phyloP scores from a whole-genome alignment of 2,329 filamentous ascomycete species.

The Penicillium hordei region DNA sequence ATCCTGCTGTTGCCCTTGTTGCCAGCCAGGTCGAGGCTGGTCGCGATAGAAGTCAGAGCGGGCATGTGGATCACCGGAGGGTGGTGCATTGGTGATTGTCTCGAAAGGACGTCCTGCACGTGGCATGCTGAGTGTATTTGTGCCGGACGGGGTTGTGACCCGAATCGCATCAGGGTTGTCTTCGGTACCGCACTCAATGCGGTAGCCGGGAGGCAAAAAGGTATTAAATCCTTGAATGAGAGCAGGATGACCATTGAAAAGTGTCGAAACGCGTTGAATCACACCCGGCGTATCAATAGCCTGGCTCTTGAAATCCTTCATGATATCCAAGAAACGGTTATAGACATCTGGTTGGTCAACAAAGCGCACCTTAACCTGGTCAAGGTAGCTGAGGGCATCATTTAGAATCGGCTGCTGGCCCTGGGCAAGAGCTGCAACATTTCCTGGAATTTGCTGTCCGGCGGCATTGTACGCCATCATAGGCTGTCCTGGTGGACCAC shows the following conservation, averaged over 20 bases:
- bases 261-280: constrained; percentile 90
- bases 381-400: constrained; percentile 89
- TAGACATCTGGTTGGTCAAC: constrained; percentile 97
- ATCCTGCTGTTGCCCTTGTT: constrained; percentile 34
- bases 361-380: constrained; percentile 98
- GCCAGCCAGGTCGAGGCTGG: constrained; percentile 42
- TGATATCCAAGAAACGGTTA: constrained; percentile 94
- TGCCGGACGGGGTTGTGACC: constrained; percentile 97
- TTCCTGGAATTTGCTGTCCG: constrained; percentile 47
- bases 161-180: constrained; percentile 95
- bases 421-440: constrained; percentile 64
- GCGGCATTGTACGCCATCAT: constrained; percentile 52
- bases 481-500: constrained; percentile 53
- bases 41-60: constrained; percentile 43
- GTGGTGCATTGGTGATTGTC: constrained; percentile 33
- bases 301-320: constrained; percentile 99
- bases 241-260: constrained; percentile 93
- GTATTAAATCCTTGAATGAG: constrained; percentile 98
- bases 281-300: constrained; percentile 98
- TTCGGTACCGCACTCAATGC: constrained; percentile 91
- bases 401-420: constrained; percentile 81
- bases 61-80: constrained; percentile 32
- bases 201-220: constrained; percentile 90
- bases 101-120: constrained; percentile 40
- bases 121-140: constrained; percentile 81